These are phyloP conservation scores for Termitomyces heimii DNA, from an alignment of 768 basidiomycete genomes.

Conservation along the genomic window DNA sequence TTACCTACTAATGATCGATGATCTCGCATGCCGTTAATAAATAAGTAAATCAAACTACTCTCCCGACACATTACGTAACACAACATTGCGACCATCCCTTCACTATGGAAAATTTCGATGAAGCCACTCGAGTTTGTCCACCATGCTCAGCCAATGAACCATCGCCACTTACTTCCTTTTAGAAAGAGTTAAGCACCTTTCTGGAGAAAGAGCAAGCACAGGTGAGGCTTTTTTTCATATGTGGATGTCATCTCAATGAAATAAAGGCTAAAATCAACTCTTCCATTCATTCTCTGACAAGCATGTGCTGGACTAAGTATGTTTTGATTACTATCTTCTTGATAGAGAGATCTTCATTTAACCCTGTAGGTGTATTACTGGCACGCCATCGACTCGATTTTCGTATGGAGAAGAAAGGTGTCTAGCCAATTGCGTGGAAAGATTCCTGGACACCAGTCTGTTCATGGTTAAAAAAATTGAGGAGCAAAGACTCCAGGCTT, in stretches of 20 bases:
- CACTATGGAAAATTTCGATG: slow-evolving; percentile 59
- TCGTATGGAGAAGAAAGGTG: slow-evolving; percentile 77
- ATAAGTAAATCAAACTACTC: too few species aligned
- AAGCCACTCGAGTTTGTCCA: slow-evolving; percentile 59
- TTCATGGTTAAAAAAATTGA: slow-evolving; percentile 73
- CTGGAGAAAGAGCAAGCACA: slow-evolving; percentile 81
- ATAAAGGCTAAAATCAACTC: slow-evolving; percentile 48
- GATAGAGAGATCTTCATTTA: background rate
- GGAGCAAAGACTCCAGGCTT: slow-evolving; percentile 28
- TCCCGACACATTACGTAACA: slow-evolving; percentile 14
- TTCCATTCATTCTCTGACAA: slow-evolving; percentile 72
- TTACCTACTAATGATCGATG: too few species aligned
- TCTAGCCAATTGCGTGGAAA: slow-evolving; percentile 83
- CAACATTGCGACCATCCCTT: background rate
- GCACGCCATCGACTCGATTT: slow-evolving; percentile 73
- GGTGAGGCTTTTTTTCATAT: slow-evolving; percentile 30
- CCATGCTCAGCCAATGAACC: background rate
- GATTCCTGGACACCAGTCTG: slow-evolving; percentile 84
- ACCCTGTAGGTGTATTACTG: slow-evolving; percentile 65
- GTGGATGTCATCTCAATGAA: slow-evolving; percentile 4
- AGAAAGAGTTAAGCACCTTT: slow-evolving; percentile 83
- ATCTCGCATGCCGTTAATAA: slow-evolving; percentile 11
- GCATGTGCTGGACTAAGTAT: slow-evolving; percentile 91
- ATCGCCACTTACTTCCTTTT: slow-evolving; percentile 4
- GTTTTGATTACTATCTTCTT: slow-evolving; percentile 18